Base-by-base conservation (phyloP, 2,329 filamentous ascomycete genomes). In the Sclerotinia trifoliorum region DNA sequence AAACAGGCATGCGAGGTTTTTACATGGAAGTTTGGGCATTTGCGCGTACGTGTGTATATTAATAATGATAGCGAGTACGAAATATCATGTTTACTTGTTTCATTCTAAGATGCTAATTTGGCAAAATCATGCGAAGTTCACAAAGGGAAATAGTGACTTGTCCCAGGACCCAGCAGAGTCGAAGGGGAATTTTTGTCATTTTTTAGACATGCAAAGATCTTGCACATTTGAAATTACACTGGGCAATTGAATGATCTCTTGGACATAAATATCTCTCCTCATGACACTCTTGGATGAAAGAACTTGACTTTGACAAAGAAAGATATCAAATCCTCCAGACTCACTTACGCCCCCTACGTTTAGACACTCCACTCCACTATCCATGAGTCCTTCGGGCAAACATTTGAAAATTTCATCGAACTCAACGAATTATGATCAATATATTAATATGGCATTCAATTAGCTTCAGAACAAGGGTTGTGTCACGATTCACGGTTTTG, bases 1-100 rank as follows among this genome's bases (percentile, higher is more conserved):
- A 84, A 55, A 39, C 3, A 39, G 60, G 32, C 60, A 39, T 13
- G 68, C 24, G 26, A 26, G 63, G 56, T 62, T 65, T 69, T n/a
- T 54, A 58, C 64, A 26, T 49, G 49, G 51, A 70, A 57, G 46
- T 29, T 57, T 49, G 26, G 52, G 60, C 15, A 13, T 13, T 39
- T 63, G n/a, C 46, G 60, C 60, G 46, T 51, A 51, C 15, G 29
- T 42, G 29, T 63, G 60, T 63, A 51, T n/a, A 63, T 51, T 51
- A 63, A 39, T 63, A 17, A 63, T 63, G 46, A 51, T 63, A 63
- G 60, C 60, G 60, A 46, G 29, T 51, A 63, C 51, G 32, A 24
- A 63, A 52, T 63, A 49, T 26, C 13, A 49, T n/a, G 35, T 63
- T 63, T 46, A 11, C n/a, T 51, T 51, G 32, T 51, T 26, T 62